Conservation (phyloP, 1,284 basidiomycete genomes). For the Grifola frondosa region DNA sequence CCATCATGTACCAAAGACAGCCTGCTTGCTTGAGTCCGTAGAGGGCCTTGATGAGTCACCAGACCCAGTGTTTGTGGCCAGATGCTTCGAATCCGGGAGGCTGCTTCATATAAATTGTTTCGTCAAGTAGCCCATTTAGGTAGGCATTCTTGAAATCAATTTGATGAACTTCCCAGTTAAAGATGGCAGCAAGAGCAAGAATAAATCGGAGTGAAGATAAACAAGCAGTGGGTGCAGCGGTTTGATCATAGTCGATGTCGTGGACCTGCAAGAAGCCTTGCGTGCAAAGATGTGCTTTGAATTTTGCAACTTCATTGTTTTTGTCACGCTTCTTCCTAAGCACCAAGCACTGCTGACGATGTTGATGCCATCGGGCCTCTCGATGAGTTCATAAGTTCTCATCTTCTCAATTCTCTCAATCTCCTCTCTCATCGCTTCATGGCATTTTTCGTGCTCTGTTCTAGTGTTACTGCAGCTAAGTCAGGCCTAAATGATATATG, state of each 20-base stretch:
- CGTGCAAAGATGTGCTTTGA: conserved; percentile 39
- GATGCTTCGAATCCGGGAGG: conserved; percentile 32
- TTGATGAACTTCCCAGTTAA: conserved; percentile 38
- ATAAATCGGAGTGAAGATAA: conserved; percentile 25
- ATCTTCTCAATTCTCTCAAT: conserved; percentile 13
- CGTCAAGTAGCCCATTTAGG: conserved; percentile 40
- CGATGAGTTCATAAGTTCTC: conserved; percentile 29
- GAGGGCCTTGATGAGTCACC: conserved; percentile 19
- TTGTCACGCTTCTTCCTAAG: conserved; percentile 28
- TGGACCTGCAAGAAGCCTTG: conserved; percentile 38
- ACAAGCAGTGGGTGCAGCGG: conserved; percentile 30
- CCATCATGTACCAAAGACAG: conserved; percentile 25
- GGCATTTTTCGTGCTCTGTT: conserved; percentile 15
- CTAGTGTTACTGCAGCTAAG: too few relatives aligned
- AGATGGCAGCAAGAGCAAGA: conserved; percentile 27
- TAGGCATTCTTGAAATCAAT: conserved; percentile 48
- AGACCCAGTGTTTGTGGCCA: conserved; percentile 20
- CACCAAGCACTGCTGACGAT: conserved; percentile 9
- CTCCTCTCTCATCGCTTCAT: conserved; percentile 8
- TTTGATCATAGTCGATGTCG: conserved; percentile 38
- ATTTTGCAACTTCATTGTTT: conserved; percentile 24
- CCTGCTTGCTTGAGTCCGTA: conserved; percentile 34
- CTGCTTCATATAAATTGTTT: conserved; percentile 41
- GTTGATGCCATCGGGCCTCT: conserved; percentile 14
- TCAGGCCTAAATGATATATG: too few relatives aligned